phyloP scores from a whole-genome alignment of 306 rosid species.

The Acacia acuminata region DNA sequence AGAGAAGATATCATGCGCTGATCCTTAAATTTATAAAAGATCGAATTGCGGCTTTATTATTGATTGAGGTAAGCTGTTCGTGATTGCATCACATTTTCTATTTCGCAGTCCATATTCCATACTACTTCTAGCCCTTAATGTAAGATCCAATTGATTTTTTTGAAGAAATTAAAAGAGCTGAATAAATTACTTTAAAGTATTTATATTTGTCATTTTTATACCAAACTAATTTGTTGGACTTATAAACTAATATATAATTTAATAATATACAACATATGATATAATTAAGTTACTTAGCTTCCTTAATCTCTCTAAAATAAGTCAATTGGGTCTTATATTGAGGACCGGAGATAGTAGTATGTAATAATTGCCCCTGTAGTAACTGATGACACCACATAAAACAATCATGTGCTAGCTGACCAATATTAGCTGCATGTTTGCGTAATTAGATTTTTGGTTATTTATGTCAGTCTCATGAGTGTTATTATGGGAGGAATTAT shows the following conservation, averaged over 20 bases:
- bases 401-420: constrained; percentile 13
- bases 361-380: not conserved
- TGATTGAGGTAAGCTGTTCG: constrained; percentile 73
- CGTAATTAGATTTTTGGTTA: not conserved
- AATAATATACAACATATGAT: too few species aligned
- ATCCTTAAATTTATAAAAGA: constrained; percentile 85
- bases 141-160: too few species aligned
- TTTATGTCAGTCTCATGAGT: not conserved
- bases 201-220: too few species aligned
- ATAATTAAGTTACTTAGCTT: too few species aligned
- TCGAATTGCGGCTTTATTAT: constrained; percentile 74
- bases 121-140: not conserved
- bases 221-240: too few species aligned
- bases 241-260: too few species aligned
- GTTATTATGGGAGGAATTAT: not conserved
- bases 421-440: not conserved
- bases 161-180: too few species aligned
- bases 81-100: constrained; percentile 20
- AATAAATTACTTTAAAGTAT: too few species aligned
- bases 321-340: too few species aligned
- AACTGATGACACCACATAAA: not conserved
- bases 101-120: constrained; percentile 18
- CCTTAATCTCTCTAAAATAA: too few species aligned
- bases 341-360: not conserved
- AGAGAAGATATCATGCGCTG: constrained; percentile 63